Conservation (phyloP, 116 monocot species). For the Phalaenopsis hybrid region DNA sequence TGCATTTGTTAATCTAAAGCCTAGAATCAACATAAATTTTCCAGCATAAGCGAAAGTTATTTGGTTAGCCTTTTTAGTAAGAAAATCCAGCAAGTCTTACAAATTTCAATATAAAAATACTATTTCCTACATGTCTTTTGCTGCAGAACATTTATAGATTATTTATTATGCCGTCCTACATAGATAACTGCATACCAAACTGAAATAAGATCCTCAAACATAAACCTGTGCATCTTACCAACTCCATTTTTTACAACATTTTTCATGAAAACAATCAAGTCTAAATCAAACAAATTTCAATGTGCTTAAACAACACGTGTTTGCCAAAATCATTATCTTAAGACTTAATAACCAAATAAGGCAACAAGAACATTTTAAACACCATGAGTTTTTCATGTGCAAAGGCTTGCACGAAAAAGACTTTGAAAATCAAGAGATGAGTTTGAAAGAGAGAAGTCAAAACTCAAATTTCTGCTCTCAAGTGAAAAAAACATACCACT, state of each 20-base stretch:
- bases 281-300: not conserved
- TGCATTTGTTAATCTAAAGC: not conserved
- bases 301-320: not conserved
- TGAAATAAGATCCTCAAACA: not conserved
- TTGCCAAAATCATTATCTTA: not conserved
- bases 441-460: not conserved
- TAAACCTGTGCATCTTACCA: not conserved
- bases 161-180: not conserved
- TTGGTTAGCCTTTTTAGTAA: not conserved
- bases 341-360: not conserved
- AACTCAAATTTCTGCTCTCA: not conserved
- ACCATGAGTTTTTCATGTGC: not conserved
- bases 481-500: conserved; percentile 52
- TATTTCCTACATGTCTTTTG: not conserved
- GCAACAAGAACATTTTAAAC: not conserved
- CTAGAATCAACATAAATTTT: too few species aligned
- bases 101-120: conserved; percentile 3
- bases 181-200: not conserved
- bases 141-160: not conserved
- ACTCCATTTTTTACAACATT: not conserved
- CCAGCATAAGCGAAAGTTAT: too few species aligned
- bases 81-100: not conserved
- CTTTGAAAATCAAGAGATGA: not conserved
- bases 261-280: not conserved
- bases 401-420: not conserved